A percentile compares a stretch with the other conserved stretches of the same genome.
Conservation (phyloP, 345 rosid genomes). For the Arabidopsis arenosa region DNA sequence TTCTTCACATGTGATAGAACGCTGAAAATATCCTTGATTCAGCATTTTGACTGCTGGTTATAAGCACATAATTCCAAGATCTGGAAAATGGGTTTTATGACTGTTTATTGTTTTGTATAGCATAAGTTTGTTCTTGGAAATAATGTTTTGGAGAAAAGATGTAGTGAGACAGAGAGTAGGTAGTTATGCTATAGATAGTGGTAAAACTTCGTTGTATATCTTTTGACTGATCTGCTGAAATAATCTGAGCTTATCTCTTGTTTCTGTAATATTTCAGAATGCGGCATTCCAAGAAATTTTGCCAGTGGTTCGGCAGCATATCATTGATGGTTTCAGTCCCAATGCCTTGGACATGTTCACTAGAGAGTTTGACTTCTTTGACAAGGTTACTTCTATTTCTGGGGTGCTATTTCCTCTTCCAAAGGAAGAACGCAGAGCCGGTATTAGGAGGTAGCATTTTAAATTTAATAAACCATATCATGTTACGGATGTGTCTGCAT, state of each 20-base stretch:
- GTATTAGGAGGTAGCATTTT: constrained; percentile 74
- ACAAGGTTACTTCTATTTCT: constrained; percentile 93
- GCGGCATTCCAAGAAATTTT: constrained; percentile 74
- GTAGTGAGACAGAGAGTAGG: constrained; percentile 21
- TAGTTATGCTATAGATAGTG: constrained; percentile 22
- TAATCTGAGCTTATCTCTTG: constrained; percentile 18
- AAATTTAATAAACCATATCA: constrained; percentile 5
- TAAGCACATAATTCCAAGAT: constrained; percentile 2
- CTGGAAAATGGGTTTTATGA: constrained; percentile 24
- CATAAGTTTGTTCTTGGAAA: constrained; percentile 23
- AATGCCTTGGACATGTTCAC: constrained; percentile 80
- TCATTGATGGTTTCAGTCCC: constrained; percentile 79
- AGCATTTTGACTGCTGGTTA: constrained; percentile 1
- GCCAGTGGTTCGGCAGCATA: constrained; percentile 82
- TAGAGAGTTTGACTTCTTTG: constrained; percentile 94
- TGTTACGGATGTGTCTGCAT: constrained; percentile 12
- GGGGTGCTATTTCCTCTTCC: constrained; percentile 80
- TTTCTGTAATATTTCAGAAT: constrained; percentile 61
- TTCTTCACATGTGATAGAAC: constrained; percentile 14
- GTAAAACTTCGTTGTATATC: constrained; percentile 11
- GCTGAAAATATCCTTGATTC: constrained; percentile 13
- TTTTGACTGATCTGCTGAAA: background rate
- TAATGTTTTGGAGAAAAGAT: constrained; percentile 13
- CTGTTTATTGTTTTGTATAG: constrained; percentile 20
- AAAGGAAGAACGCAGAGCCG: constrained; percentile 97